Percentiles rank a stretch among this genome's conserved stretches.
Conservation (phyloP, 2,329 filamentous ascomycete genomes). For the Xylariales sp. region DNA sequence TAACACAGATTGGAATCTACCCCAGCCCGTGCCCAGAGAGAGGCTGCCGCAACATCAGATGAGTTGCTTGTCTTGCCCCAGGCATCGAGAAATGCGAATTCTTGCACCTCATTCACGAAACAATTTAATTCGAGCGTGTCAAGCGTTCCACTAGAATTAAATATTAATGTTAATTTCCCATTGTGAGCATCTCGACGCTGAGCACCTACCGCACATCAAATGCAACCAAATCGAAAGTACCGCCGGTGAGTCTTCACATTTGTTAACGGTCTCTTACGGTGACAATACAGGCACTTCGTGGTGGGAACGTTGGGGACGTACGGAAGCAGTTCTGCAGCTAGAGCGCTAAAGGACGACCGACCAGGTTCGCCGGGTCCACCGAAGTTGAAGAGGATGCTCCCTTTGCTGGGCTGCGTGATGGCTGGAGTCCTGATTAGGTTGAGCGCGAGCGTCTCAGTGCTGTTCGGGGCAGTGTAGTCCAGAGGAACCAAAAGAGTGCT, state of each 20-base stretch:
- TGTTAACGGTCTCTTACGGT: background rate
- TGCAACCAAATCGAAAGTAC: constrained; percentile 13
- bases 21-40: constrained; percentile 12
- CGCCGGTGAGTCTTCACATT: constrained; percentile 13
- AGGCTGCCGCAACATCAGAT: constrained; percentile 10
- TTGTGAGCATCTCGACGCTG: too few relatives aligned
- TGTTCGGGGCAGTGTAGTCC: constrained; percentile 1
- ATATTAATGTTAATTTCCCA: too few relatives aligned
- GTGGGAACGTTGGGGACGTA: background rate
- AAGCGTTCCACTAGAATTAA: too few relatives aligned
- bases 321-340: background rate
- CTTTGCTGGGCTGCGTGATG: constrained; percentile 10
- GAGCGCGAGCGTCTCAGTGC: background rate
- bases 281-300: background rate
- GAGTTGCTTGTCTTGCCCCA: constrained; percentile 6
- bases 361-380: constrained; percentile 7
- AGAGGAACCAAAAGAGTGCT: constrained; percentile 2
- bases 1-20: constrained; percentile 15
- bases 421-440: background rate
- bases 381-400: constrained; percentile 11
- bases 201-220: constrained; percentile 17
- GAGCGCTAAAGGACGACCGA: background rate
- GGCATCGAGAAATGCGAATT: constrained; percentile 14
- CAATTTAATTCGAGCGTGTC: too few relatives aligned
- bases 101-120: constrained; percentile 11